Evolutionary conservation across 2,329 filamentous ascomycete genomes (phyloP), one percentile per base, ranked within the genome.

Genomic region (Sclerotinia glacialis): DNA sequence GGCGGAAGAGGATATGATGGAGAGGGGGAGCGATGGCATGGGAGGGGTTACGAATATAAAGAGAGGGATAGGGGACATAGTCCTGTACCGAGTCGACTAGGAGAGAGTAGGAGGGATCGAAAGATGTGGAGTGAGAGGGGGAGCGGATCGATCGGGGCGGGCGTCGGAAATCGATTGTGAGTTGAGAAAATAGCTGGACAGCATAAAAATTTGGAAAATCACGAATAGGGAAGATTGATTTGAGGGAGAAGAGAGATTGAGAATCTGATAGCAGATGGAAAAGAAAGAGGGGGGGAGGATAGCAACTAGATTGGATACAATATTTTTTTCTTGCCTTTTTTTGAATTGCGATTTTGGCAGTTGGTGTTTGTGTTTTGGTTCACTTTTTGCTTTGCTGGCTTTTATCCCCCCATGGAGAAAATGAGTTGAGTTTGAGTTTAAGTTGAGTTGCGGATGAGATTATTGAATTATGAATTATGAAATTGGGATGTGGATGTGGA

Each of bases 11-110:
- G 28, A 5, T 52, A 58, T 54, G 47, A 40, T 23, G 60, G 54
- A 6, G 52, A 56, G 8, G 44, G 52, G 12, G 28, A 34, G 26
- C 49, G 44, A 34, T 53, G 34, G 42, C 37, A 49, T 65, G 66
- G 61, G 12, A 46, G 68, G 52, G 23, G 31, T 9, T 65, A 62
- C 68, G 56, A 58, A 40, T 65, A 64, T 42, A 55, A 64, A 49
- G 59, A 56, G 44, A 60, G 55, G 21, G 26, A 64, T 21, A 26
- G 59, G 9, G 54, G 42, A 1, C 54, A 60, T 60, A 65, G 63
- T 42, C 64, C 64, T 11, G 58, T 60, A 3, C 64, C 64, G 8
- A 60, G 54, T 26, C 23, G 54, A 28, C 28, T 58, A n/a, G 64
- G 64, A 1, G 54, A 60, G 6, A 65, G 64, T 53, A 60, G 64